phyloP scores from a whole-genome alignment of 306 rosid species.

The Hippophae tibetana region DNA sequence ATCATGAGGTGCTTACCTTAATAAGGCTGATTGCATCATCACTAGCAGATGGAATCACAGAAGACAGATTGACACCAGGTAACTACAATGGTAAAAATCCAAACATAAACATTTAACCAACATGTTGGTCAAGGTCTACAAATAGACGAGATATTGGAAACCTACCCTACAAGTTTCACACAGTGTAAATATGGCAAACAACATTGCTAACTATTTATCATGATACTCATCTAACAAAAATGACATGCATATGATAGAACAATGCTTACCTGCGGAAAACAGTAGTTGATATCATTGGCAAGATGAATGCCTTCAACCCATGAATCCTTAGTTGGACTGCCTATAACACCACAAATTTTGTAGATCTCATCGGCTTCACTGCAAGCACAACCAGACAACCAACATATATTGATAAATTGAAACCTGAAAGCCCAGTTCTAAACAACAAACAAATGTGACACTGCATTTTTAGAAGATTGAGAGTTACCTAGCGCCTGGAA shows the following conservation, averaged over 20 bases:
- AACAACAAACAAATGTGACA: neutral
- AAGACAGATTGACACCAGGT: neutral
- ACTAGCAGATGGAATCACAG: neutral
- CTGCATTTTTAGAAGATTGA: neutral
- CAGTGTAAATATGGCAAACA: too few species aligned
- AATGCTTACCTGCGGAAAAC: slow-evolving; percentile 72
- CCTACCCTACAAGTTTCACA: too few species aligned
- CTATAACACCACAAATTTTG: slow-evolving; percentile 86
- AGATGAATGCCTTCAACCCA: slow-evolving; percentile 85
- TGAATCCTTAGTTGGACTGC: slow-evolving; percentile 69
- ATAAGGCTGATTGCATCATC: neutral
- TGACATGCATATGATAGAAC: neutral
- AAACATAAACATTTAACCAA: too few species aligned
- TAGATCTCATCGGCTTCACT: slow-evolving; percentile 88
- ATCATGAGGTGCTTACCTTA: neutral
- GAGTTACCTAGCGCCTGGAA: slow-evolving; percentile 71
- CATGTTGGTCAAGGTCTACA: too few species aligned
- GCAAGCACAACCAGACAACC: slow-evolving; percentile 11
- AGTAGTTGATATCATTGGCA: slow-evolving; percentile 82
- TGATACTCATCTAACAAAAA: neutral
- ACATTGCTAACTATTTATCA: too few species aligned
- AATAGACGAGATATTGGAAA: too few species aligned
- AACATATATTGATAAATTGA: neutral
- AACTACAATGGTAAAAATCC: neutral
- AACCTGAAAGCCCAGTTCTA: neutral